phyloP scores from a whole-genome alignment of 179 eudicot genomes.

The Camellia oleifera region DNA sequence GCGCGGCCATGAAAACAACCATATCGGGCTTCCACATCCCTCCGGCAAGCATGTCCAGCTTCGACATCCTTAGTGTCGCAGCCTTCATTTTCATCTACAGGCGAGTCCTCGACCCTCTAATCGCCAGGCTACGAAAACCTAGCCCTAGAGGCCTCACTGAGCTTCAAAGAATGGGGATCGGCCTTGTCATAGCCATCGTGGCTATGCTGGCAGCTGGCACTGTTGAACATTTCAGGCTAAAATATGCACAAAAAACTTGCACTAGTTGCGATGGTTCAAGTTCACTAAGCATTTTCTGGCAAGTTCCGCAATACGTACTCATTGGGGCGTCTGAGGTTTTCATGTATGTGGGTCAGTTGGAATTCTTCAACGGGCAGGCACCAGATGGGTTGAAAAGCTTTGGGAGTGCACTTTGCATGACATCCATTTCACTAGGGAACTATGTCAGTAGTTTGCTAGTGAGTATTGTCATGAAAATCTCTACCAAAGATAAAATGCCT shows the following conservation, averaged over 20 bases:
- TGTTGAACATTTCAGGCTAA: conserved; percentile 53
- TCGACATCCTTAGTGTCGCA: conserved; percentile 53
- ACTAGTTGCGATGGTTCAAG: conserved; percentile 7
- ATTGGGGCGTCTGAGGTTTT: too few relatives aligned
- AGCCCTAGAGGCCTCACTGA: conserved; percentile 47
- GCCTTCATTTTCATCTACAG: conserved; percentile 51
- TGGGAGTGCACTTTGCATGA: too few relatives aligned
- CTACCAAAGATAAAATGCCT: conserved; percentile 28
- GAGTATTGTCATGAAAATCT: conserved; percentile 33
- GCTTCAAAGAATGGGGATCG: conserved; percentile 52
- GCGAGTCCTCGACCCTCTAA: conserved; percentile 42
- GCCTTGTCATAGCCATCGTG: conserved; percentile 44
- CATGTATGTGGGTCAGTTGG: too few relatives aligned
- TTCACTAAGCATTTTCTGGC: too few relatives aligned
- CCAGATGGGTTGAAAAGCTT: too few relatives aligned
- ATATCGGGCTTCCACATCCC: conserved; percentile 52
- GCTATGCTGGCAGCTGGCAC: conserved; percentile 70
- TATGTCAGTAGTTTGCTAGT: too few relatives aligned
- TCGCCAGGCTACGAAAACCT: conserved; percentile 35
- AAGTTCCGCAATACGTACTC: too few relatives aligned
- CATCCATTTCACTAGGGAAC: too few relatives aligned
- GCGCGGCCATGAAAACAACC: conserved; percentile 62
- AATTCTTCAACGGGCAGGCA: too few relatives aligned
- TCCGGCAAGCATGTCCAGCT: conserved; percentile 48
- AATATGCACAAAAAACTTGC: conserved; percentile 23